A percentile compares a stretch with the other conserved stretches of the same genome.
phyloP scores from a whole-genome alignment of 176 grass and related monocot genomes.

The Luzula sylvatica region DNA sequence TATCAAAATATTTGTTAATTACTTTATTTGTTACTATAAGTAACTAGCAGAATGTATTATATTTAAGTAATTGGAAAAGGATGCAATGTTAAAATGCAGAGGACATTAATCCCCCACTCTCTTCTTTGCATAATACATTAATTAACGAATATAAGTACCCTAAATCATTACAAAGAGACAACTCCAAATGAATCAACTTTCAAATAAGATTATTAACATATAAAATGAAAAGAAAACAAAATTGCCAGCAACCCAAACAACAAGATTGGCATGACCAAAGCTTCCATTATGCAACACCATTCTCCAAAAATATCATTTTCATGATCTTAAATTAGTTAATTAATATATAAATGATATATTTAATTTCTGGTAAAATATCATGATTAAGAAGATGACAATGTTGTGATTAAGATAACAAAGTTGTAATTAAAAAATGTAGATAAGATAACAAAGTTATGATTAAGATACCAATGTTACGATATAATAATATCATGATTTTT shows the following conservation, averaged over 20 bases:
- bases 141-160: conserved; percentile 7
- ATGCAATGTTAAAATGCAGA: neutral
- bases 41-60: too few relatives aligned
- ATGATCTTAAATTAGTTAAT: conserved; percentile 4
- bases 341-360: neutral
- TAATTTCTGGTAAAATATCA: too few relatives aligned
- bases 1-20: too few relatives aligned
- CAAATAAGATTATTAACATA: neutral
- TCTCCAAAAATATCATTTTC: conserved; percentile 26
- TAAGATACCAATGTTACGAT: too few relatives aligned
- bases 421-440: neutral
- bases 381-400: too few relatives aligned
- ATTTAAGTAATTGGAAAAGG: neutral
- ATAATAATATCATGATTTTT: neutral
- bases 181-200: conserved; percentile 16
- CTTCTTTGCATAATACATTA: neutral
- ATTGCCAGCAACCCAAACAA: conserved; percentile 34
- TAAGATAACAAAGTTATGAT: conserved; percentile 13
- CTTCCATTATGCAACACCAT: neutral
- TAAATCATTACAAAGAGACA: conserved; percentile 23
- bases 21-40: too few relatives aligned
- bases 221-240: conserved; percentile 6
- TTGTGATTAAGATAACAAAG: conserved; percentile 6
- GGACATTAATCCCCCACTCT: neutral
- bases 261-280: conserved; percentile 36